Evolutionary conservation across 2,329 filamentous ascomycete species (phyloP), one percentile per base, ranked within the genome.

Genomic region (Cryphonectria naterciae): DNA sequence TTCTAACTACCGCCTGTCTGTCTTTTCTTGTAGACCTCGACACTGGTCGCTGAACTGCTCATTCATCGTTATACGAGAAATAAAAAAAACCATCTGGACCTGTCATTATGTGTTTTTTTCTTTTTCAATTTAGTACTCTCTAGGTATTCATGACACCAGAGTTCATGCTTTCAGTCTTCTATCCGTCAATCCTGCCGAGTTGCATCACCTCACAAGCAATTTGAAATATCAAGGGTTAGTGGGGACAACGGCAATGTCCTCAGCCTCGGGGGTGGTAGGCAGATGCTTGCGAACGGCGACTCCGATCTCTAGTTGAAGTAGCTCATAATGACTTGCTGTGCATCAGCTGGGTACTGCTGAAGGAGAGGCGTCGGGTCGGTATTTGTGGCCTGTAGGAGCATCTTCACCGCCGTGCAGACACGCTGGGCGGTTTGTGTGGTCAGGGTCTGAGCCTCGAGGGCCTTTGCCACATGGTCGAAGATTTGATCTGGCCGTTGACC

Each of bases 371-470:
- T 89, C 2, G 93, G 90, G 77, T 97, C 92, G 63, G 96, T 84
- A 68, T 89, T 90, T 6, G 94, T 91, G 41, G 88, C 87, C 72
- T 90, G 87, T 56, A 97, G 87, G 66, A 99, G 86, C 67, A 88
- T 84, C 83, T 97, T 97, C 49, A 93, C 93, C 2, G 93, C 91
- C 61, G 85, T 85, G 43, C 94, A 93, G 70, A 97, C 92, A 73
- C 92, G 90, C 73, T 85, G 88, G 37, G 93, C 93, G 28, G 92
- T 94, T 78, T 94, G 90, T 28, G 95, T 95, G 78, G 95, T 93
- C 56, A 99, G 85, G 25, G 95, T 95, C 78, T 97, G 94, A 7
- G 93, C 92, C 78, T 98, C 95, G 19, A 99, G 89, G 28, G 95
- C 95, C 80, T 97, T 92, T 37, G 91, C 93, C 69, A 98, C 93